Conservation (phyloP, 2,329 filamentous ascomycete genomes). For the Clonostachys solani region DNA sequence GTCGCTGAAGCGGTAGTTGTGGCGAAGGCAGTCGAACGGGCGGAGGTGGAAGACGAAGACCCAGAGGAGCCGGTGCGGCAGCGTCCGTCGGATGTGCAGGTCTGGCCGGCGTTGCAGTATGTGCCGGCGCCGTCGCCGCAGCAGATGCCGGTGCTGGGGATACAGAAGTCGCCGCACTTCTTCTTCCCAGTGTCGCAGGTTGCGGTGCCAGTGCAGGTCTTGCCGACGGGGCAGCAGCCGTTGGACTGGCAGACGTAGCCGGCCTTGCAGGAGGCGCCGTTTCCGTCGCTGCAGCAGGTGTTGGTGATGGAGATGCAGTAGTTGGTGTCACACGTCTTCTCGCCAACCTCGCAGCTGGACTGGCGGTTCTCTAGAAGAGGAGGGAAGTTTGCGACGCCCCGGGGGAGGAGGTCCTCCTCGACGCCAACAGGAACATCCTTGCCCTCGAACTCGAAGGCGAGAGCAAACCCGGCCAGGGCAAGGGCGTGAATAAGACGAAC, state of each 20-base stretch:
- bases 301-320: conserved; percentile 20
- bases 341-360: too few species aligned
- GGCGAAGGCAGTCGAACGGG: too few species aligned
- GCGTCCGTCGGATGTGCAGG: conserved; percentile 4
- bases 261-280: conserved; percentile 20
- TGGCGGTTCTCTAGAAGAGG: too few species aligned
- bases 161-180: conserved; percentile 10
- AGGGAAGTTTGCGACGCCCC: too few species aligned
- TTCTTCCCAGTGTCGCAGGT: conserved; percentile 6
- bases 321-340: too few species aligned
- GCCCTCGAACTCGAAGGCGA: too few species aligned
- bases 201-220: conserved; percentile 19
- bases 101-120: conserved; percentile 5
- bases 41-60: too few species aligned
- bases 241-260: conserved; percentile 18
- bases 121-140: not conserved
- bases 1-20: too few species aligned
- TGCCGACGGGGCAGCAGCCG: conserved; percentile 25
- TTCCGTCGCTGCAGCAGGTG: conserved; percentile 19
- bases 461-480: too few species aligned
- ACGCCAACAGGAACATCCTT: too few species aligned
- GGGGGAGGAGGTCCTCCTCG: too few species aligned
- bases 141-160: conserved; percentile 9
- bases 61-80: conserved; percentile 2
- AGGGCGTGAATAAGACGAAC: too few species aligned